Percentiles rank a stretch among this genome's conserved stretches.
These are phyloP conservation scores for Parathielavia appendiculata DNA, from an alignment of 495 filamentous ascomycete species.

Conservation along the genomic window DNA sequence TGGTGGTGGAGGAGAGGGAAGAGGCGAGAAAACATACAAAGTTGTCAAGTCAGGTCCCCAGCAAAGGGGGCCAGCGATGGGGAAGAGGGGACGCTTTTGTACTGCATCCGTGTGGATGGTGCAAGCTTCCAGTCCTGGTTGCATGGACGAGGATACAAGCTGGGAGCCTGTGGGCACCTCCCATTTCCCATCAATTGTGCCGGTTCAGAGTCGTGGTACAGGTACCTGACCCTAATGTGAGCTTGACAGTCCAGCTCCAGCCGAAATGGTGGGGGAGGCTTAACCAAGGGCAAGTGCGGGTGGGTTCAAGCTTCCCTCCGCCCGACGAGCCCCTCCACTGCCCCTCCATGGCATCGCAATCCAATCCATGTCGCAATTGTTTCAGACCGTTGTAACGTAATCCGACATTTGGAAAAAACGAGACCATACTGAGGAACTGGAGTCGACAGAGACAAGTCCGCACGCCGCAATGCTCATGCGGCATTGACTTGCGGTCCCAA, in stretches of 20 bases:
- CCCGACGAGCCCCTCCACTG: constrained; percentile 6
- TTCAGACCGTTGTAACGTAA: constrained; percentile 7
- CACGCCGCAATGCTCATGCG: too few species aligned
- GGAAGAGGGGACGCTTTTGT: constrained; percentile 11
- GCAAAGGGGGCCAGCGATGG: not conserved
- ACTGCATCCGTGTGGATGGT: not conserved
- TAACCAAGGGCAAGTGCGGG: constrained; percentile 1
- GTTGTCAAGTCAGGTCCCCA: not conserved
- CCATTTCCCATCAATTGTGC: constrained; percentile 1
- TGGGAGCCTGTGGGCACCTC: constrained; percentile 3
- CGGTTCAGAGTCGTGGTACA: constrained; percentile 7
- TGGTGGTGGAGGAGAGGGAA: not conserved
- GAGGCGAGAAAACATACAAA: not conserved
- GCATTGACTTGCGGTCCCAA: too few species aligned
- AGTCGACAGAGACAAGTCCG: too few species aligned
- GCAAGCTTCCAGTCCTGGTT: not conserved
- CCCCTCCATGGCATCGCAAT: not conserved
- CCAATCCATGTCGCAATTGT: constrained; percentile 14
- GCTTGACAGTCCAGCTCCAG: too few species aligned
- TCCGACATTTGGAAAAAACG: too few species aligned
- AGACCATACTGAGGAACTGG: too few species aligned
- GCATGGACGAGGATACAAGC: constrained; percentile 1
- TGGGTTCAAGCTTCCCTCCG: constrained; percentile 14
- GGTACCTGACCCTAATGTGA: too few species aligned
- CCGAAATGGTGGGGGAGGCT: not conserved